These are phyloP conservation scores for Lasiodiplodia citricola DNA, from an alignment of 2,329 filamentous ascomycete species.

Conservation along the genomic window DNA sequence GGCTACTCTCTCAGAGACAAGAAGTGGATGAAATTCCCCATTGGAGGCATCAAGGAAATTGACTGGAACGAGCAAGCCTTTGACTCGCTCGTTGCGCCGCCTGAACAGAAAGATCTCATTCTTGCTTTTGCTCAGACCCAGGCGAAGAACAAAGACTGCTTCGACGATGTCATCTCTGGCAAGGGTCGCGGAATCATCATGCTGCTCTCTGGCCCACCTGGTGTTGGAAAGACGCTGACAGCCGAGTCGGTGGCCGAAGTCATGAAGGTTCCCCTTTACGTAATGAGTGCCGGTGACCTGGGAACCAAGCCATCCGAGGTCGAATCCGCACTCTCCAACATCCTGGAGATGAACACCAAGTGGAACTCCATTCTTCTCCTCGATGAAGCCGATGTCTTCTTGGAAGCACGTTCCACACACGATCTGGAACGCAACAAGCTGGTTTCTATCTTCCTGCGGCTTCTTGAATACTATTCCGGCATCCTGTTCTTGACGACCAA, in stretches of 20 bases:
- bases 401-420: slow-evolving; percentile 36
- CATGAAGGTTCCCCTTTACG: slow-evolving; percentile 57
- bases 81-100: slow-evolving; percentile 36
- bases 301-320: slow-evolving; percentile 50
- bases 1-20: slow-evolving; percentile 32
- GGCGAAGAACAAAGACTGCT: slow-evolving; percentile 34
- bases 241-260: slow-evolving; percentile 52
- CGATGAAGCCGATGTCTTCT: slow-evolving; percentile 55
- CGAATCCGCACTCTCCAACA: slow-evolving; percentile 51
- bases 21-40: slow-evolving; percentile 30
- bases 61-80: slow-evolving; percentile 40
- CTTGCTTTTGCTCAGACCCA: slow-evolving; percentile 40
- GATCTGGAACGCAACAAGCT: slow-evolving; percentile 39
- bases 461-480: slow-evolving; percentile 48
- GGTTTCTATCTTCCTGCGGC: slow-evolving; percentile 42
- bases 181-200: slow-evolving; percentile 60
- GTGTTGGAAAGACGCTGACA: slow-evolving; percentile 58
- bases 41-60: slow-evolving; percentile 35
- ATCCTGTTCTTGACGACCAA: slow-evolving; percentile 42
- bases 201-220: slow-evolving; percentile 57
- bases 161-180: slow-evolving; percentile 58
- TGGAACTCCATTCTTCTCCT: slow-evolving; percentile 60
- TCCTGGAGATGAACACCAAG: slow-evolving; percentile 54
- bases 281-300: slow-evolving; percentile 57
- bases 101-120: slow-evolving; percentile 41